Evolutionary conservation across 495 filamentous ascomycete genomes (phyloP).

Genomic region (Choiromyces venosus): DNA sequence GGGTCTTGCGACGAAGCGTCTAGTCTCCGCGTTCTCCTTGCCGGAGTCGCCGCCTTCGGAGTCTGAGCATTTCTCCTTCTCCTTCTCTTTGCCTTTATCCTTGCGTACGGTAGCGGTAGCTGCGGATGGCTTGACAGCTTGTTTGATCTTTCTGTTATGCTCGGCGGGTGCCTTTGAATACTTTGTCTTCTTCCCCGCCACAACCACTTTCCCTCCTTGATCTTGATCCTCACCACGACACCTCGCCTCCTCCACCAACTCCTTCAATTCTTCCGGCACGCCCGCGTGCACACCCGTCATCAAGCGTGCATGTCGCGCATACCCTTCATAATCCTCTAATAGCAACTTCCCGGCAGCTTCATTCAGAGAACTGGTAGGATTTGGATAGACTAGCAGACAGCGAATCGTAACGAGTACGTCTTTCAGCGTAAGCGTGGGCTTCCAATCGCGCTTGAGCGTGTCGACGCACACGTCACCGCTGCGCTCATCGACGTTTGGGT

Average conservation of each 20-base stretch:
- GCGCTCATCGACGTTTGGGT: slow-evolving; percentile 65
- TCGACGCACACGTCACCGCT: slow-evolving; percentile 66
- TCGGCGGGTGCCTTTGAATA: slow-evolving; percentile 30
- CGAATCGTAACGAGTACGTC: slow-evolving; percentile 64
- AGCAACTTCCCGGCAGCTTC: slow-evolving; percentile 58
- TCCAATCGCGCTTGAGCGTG: slow-evolving; percentile 67
- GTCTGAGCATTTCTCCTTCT: slow-evolving; percentile 18
- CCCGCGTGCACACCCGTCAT: slow-evolving; percentile 64
- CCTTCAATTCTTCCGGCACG: slow-evolving; percentile 48
- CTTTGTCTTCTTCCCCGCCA: slow-evolving; percentile 11
- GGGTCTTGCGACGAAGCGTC: slow-evolving; percentile 7
- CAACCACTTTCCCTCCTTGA: slow-evolving; percentile 22
- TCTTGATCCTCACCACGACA: slow-evolving; percentile 55
- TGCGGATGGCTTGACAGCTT: slow-evolving; percentile 25
- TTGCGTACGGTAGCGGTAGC: slow-evolving; percentile 3
- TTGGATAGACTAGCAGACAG: slow-evolving; percentile 67
- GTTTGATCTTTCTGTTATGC: slow-evolving; percentile 27
- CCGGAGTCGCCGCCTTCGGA: slow-evolving; percentile 36
- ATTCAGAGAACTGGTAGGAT: slow-evolving; percentile 66
- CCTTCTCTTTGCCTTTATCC: slow-evolving; percentile 20
- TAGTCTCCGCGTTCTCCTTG: slow-evolving; percentile 35
- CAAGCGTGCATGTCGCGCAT: slow-evolving; percentile 56
- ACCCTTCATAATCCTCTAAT: slow-evolving; percentile 58
- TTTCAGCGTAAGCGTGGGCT: slow-evolving; percentile 54
- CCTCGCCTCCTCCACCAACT: slow-evolving; percentile 54